phyloP scores from a whole-genome alignment of 2,329 filamentous ascomycete genomes.

The Blastomyces parvus region DNA sequence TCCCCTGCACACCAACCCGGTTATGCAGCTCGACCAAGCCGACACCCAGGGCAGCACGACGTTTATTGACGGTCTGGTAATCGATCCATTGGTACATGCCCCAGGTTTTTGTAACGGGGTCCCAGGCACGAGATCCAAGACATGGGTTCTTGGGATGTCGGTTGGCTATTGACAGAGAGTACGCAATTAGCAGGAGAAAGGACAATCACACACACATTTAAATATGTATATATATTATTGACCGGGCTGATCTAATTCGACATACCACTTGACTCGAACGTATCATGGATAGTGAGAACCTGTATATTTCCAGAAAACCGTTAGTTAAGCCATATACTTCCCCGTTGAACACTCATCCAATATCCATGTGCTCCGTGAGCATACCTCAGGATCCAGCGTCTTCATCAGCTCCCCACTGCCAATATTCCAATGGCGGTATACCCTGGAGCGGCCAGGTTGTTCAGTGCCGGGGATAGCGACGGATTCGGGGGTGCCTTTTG shows the following conservation, averaged over 20 bases:
- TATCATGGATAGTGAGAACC: conserved; percentile 64
- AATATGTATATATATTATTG: background rate
- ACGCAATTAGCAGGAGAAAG: conserved; percentile 1
- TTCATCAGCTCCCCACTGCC: conserved; percentile 57
- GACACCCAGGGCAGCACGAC: conserved; percentile 74
- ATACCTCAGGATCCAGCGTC: conserved; percentile 59
- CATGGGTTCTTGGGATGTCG: conserved; percentile 59
- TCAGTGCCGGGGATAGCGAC: conserved; percentile 67
- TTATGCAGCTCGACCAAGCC: conserved; percentile 77
- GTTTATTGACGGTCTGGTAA: conserved; percentile 67
- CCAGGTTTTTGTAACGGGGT: conserved; percentile 62
- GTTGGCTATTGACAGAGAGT: conserved; percentile 33
- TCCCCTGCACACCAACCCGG: conserved; percentile 55
- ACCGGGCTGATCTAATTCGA: conserved; percentile 1
- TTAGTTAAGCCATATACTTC: background rate
- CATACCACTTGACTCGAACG: conserved; percentile 58
- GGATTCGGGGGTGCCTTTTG: conserved; percentile 67
- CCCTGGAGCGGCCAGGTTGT: conserved; percentile 57
- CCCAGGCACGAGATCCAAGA: conserved; percentile 72
- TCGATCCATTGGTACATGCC: conserved; percentile 74
- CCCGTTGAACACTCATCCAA: no score
- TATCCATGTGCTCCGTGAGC: conserved; percentile 16
- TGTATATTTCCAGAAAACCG: conserved; percentile 14
- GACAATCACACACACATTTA: no score
- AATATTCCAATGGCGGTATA: conserved; percentile 79